These are phyloP conservation scores for Botrytis fabae DNA, from an alignment of 2,329 filamentous ascomycete species.

Conservation along the genomic window DNA sequence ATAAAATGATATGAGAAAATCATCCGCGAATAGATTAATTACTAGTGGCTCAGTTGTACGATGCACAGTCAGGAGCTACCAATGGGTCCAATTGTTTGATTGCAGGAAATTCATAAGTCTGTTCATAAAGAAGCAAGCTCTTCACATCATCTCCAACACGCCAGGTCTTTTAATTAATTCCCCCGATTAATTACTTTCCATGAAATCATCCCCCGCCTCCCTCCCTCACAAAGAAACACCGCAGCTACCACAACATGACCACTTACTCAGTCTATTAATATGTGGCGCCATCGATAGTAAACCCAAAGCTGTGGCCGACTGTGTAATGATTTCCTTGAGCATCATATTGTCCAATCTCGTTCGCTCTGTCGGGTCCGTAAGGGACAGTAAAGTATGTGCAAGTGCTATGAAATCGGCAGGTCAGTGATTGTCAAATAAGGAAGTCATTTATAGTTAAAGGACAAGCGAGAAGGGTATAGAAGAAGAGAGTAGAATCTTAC, in stretches of 20 bases:
- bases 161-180: not conserved
- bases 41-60: too few species aligned
- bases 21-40: not conserved
- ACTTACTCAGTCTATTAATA: not conserved
- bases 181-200: not conserved
- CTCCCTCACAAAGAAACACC: not conserved
- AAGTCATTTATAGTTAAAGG: not conserved
- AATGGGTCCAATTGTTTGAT: not conserved
- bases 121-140: not conserved
- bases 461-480: not conserved
- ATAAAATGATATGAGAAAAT: not conserved
- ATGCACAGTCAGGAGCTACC: not conserved
- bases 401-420: slow-evolving; percentile 27
- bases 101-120: not conserved
- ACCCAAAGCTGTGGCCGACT: slow-evolving; percentile 31
- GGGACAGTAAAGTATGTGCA: slow-evolving; percentile 44
- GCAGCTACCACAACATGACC: not conserved
- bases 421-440: not conserved
- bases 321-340: slow-evolving; percentile 29
- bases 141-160: not conserved
- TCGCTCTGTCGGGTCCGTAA: slow-evolving; percentile 33
- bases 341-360: slow-evolving; percentile 31
- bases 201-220: not conserved
- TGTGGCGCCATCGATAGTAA: slow-evolving; percentile 12
- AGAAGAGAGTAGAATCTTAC: not conserved